Conservation (phyloP, 1,284 basidiomycete genomes). For the Moesziomyces antarcticus region DNA sequence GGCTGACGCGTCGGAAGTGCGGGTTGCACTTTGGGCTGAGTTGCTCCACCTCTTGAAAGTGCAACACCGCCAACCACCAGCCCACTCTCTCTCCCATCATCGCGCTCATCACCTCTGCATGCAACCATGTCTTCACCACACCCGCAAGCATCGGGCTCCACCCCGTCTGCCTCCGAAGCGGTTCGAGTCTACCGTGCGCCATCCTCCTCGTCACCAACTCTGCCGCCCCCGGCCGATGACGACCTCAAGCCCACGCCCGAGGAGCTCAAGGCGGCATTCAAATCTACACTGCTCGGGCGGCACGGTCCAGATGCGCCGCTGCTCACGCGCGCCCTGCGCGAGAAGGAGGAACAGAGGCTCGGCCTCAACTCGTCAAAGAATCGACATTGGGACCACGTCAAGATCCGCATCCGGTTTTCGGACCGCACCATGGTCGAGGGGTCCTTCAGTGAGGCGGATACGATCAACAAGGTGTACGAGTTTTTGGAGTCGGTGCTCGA, state of each 20-base stretch:
- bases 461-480: conserved; percentile 81
- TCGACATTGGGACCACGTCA: conserved; percentile 83
- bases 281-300: conserved; percentile 75
- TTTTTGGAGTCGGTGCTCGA: conserved; percentile 80
- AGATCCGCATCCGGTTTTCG: conserved; percentile 81
- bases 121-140: no score
- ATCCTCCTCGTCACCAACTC: conserved; percentile 4
- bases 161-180: not conserved
- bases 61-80: no score
- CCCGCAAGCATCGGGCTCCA: not conserved
- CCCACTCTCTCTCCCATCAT: no score
- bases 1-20: no score
- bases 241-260: conserved; percentile 76
- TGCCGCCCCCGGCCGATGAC: conserved; percentile 15
- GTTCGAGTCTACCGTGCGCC: conserved; percentile 26
- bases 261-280: conserved; percentile 78
- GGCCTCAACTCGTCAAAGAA: conserved; percentile 73
- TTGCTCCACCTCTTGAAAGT: no score
- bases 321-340: conserved; percentile 76
- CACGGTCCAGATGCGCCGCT: conserved; percentile 82
- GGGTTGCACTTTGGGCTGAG: no score
- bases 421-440: conserved; percentile 86
- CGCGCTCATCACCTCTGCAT: no score
- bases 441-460: conserved; percentile 78
- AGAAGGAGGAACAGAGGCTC: conserved; percentile 71